Conservation (phyloP, 139 green algal species). For the Edaphochlamys debaryana region DNA sequence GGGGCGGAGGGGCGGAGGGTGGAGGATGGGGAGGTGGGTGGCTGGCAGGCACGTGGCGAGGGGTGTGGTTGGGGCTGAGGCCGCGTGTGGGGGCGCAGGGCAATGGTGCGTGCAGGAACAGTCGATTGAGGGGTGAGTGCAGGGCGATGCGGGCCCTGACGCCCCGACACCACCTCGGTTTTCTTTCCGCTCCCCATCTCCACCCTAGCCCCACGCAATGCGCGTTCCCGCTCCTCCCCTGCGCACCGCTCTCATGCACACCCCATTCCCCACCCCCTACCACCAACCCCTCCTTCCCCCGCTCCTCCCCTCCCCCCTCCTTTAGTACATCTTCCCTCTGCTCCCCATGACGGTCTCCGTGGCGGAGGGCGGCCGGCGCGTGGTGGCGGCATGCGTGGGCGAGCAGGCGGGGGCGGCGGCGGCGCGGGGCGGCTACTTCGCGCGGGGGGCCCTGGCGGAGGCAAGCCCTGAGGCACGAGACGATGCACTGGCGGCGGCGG, state of each 20-base stretch:
- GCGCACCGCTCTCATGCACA: not conserved
- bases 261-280: not conserved
- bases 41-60: too few species aligned
- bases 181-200: too few species aligned
- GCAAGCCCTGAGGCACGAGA: too few species aligned
- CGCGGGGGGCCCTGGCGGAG: too few species aligned
- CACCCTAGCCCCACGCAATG: too few species aligned
- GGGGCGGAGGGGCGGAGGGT: not conserved
- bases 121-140: too few species aligned
- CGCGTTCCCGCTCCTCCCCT: too few species aligned
- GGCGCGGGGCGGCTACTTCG: slow-evolving; percentile 18
- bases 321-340: slow-evolving; percentile 7
- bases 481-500: too few species aligned
- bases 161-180: too few species aligned
- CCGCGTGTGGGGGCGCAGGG: not conserved
- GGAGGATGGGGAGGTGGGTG: too few species aligned
- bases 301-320: not conserved
- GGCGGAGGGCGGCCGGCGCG: slow-evolving; percentile 13
- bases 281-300: not conserved
- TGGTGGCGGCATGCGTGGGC: slow-evolving; percentile 25
- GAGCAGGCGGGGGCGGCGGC: not conserved
- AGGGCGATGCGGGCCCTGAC: too few species aligned
- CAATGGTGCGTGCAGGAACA: not conserved
- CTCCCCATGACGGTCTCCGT: slow-evolving; percentile 11
- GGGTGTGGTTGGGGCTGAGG: not conserved